Evolutionary conservation across 2,329 filamentous ascomycete genomes (phyloP).

Genomic region (Alternaria ethzedia): DNA sequence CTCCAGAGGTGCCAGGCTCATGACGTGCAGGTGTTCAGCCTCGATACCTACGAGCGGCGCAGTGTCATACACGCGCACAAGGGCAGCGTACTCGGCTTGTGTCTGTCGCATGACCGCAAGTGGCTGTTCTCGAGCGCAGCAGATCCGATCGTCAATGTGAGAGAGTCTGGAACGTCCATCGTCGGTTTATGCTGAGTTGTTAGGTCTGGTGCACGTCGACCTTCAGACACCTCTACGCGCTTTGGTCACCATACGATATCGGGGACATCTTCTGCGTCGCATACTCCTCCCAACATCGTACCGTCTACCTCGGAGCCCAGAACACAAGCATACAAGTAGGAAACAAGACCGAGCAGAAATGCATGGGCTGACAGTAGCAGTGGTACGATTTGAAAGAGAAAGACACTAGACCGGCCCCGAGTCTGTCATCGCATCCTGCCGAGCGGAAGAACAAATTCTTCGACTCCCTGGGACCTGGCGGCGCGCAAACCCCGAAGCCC

Average conservation of each 20-base stretch:
- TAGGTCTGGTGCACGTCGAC: constrained; percentile 81
- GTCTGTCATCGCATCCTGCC: constrained; percentile 73
- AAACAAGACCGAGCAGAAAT: background rate
- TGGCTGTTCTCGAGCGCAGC: constrained; percentile 91
- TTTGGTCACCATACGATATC: constrained; percentile 92
- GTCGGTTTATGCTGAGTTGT: constrained; percentile 10
- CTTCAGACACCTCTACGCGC: constrained; percentile 80
- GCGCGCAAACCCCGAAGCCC: constrained; percentile 76
- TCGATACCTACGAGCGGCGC: constrained; percentile 84
- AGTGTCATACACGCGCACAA: constrained; percentile 85
- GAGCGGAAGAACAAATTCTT: constrained; percentile 87
- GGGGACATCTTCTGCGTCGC: constrained; percentile 96
- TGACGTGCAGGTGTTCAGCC: constrained; percentile 71
- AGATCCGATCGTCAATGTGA: constrained; percentile 87
- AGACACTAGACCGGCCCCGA: constrained; percentile 63
- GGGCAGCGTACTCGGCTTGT: constrained; percentile 86
- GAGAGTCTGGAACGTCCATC: constrained; percentile 5
- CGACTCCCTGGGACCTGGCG: constrained; percentile 86
- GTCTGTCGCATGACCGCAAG: constrained; percentile 74
- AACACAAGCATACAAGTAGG: constrained; percentile 77
- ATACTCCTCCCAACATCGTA: constrained; percentile 80
- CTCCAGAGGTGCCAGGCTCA: constrained; percentile 19
- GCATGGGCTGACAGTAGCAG: constrained; percentile 40
- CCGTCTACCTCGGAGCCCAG: constrained; percentile 89
- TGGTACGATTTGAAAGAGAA: constrained; percentile 81